phyloP scores from a whole-genome alignment of 2,329 filamentous ascomycete species.

The Berkeleyomyces rouxiae region DNA sequence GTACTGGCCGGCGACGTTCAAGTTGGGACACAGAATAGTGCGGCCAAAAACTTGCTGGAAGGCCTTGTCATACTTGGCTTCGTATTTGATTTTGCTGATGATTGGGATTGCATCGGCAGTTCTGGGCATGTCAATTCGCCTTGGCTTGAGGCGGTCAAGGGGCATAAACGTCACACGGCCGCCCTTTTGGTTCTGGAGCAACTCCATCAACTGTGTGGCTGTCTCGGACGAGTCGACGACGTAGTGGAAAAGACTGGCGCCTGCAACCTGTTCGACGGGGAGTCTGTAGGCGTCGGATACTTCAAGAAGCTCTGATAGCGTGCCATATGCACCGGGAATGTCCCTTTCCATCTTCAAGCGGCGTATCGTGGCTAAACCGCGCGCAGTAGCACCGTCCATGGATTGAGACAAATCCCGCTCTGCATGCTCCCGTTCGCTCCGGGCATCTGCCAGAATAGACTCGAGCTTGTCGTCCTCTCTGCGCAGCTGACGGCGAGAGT shows the following conservation, averaged over 20 bases:
- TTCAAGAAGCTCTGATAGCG: conserved; percentile 79
- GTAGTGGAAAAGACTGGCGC: conserved; percentile 86
- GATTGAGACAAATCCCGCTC: conserved; percentile 64
- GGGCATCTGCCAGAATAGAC: conserved; percentile 57
- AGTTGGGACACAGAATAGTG: conserved; percentile 81
- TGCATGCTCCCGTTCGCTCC: conserved; percentile 59
- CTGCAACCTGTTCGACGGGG: conserved; percentile 83
- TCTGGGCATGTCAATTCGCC: conserved; percentile 59
- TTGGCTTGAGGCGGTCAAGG: conserved; percentile 60
- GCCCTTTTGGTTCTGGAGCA: conserved; percentile 60
- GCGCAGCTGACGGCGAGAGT: conserved; percentile 74
- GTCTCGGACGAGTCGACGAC: conserved; percentile 86
- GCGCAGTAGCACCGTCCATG: conserved; percentile 78
- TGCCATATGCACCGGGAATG: conserved; percentile 78
- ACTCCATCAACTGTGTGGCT: conserved; percentile 63
- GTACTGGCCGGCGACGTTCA: conserved; percentile 78
- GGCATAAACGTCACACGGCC: conserved; percentile 93
- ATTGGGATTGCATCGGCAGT: conserved; percentile 78
- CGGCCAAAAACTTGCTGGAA: conserved; percentile 93
- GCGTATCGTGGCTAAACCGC: conserved; percentile 73
- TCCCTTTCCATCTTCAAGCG: conserved; percentile 64
- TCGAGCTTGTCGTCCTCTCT: conserved; percentile 79
- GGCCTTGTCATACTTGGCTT: conserved; percentile 60
- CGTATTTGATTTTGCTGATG: conserved; percentile 68
- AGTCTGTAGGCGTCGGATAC: conserved; percentile 73